A percentile compares a stretch with the other conserved stretches of the same genome.
Evolutionary conservation across 1,284 basidiomycete genomes (phyloP).

Genomic region (Sphaerobolus stellatus): DNA sequence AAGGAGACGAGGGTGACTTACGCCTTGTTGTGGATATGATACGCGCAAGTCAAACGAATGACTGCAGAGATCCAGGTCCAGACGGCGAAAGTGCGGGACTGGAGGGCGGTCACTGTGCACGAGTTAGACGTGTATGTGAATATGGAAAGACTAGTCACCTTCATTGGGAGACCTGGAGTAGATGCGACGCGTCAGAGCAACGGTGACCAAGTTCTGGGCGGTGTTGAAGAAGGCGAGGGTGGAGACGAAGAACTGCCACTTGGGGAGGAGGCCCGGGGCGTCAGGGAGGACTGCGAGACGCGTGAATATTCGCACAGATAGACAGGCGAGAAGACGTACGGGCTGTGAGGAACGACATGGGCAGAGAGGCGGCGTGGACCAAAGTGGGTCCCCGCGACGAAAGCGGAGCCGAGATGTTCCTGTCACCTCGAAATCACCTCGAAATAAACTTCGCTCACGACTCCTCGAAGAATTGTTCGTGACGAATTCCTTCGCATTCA

Average conservation of each 20-base stretch:
- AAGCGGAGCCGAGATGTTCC: too few species aligned
- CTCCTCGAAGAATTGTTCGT: too few species aligned
- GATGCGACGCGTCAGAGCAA: conserved; percentile 74
- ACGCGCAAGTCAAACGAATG: conserved; percentile 82
- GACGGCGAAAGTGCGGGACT: conserved; percentile 82
- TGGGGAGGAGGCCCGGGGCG: conserved; percentile 69
- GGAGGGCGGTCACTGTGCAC: conserved; percentile 74
- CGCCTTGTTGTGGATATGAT: conserved; percentile 80
- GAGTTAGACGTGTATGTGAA: neutral
- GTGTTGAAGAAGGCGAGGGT: conserved; percentile 81
- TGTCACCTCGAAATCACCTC: too few species aligned
- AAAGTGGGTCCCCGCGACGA: too few species aligned
- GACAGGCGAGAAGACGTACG: neutral
- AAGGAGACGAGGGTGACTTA: conserved; percentile 39
- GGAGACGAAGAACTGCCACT: conserved; percentile 83
- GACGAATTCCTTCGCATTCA: too few species aligned
- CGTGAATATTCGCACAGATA: neutral
- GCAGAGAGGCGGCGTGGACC: too few species aligned
- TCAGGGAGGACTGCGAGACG: conserved; percentile 57
- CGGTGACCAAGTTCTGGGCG: conserved; percentile 76
- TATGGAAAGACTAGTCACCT: conserved; percentile 27
- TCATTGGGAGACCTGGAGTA: conserved; percentile 61
- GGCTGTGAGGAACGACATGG: neutral
- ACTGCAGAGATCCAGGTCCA: conserved; percentile 87
- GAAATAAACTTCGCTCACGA: too few species aligned